Evolutionary conservation across 208 protist genomes (phyloP).

Genomic region (Trypanosoma theileri): DNA sequence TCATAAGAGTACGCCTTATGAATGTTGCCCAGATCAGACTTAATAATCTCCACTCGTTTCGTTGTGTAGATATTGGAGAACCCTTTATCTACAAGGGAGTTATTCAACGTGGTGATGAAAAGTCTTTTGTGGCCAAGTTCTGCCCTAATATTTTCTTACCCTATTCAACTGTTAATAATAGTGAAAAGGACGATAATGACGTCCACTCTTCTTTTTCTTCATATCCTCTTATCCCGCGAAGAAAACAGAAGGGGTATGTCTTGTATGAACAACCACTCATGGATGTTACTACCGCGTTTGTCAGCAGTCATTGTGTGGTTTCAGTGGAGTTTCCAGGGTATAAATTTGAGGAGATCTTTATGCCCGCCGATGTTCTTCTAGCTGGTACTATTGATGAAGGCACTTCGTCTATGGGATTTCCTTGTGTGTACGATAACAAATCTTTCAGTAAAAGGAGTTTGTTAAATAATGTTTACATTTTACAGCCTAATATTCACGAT

Average conservation of each 20-base stretch:
- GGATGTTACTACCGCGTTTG: slow-evolving; percentile 3
- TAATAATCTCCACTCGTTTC: neutral
- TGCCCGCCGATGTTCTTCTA: slow-evolving; percentile 16
- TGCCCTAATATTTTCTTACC: neutral
- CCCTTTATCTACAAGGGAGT: slow-evolving; percentile 8
- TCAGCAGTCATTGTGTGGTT: slow-evolving; percentile 9
- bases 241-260: slow-evolving; percentile 9
- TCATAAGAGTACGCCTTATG: neutral
- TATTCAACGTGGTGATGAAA: slow-evolving; percentile 14
- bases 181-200: neutral
- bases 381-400: slow-evolving; percentile 1
- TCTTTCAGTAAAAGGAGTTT: no score
- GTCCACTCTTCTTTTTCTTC: neutral
- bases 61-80: slow-evolving; percentile 9
- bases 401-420: neutral
- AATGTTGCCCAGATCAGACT: slow-evolving; percentile 5
- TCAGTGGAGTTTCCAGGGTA: slow-evolving; percentile 16
- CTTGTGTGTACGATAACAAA: neutral
- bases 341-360: neutral
- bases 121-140: slow-evolving; percentile 9
- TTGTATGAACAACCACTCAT: slow-evolving; percentile 19
- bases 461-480: neutral
- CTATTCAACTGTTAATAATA: neutral
- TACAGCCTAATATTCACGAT: neutral
- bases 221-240: neutral